Evolutionary conservation across 805 yeast genomes (phyloP), one percentile per base, ranked within the genome.

Genomic region (Metschnikowia santaceciliae): DNA sequence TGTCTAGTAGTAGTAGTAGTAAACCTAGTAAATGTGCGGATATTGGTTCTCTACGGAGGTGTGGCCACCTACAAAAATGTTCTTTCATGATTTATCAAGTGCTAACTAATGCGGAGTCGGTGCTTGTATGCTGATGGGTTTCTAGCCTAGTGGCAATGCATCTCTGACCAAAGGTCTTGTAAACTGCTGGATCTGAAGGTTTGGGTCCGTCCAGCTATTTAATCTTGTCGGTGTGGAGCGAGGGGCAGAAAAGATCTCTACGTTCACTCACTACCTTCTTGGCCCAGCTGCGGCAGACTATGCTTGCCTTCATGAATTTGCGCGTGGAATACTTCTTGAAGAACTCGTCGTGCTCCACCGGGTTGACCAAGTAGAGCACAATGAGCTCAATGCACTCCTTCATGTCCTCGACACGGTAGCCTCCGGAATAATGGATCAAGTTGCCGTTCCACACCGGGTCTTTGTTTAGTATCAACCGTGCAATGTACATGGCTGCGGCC

Each of bases 241-340:
- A 40, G n/a, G 50, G 44, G 81, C 70, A 74, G 53, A 73, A 71
- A 34, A 60, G 56, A 34, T 57, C 61, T 54, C 71, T 77, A 46
- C 77, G 75, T 53, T 79, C 83, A 40, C 72, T 62, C 40, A 70
- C 69, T 48, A 78, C 70, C 60, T 82, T 79, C 64, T 84, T 82
- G 22, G 91, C 94, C 94, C 94, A 87, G 65, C 86, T 87, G 65
- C 92, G 79, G 55, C 94, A 85, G 51, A 86, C 75, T 17, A 86
- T 80, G 51, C 90, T 83, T 26, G 90, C 94, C 68, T 89, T 88
- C 86, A 94, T 81, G 65, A 85, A 90, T 66, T 88, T 86, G 65
- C 90, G 83, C 32, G 94, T 82, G 44, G 96, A 92, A 66, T 94
- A 94, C 71, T 94, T 94, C 65, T 87, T 88, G 75, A 90, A 90